Base-by-base conservation (phyloP, 2,329 filamentous ascomycete species). In the Zymoseptoria ardabiliae region DNA sequence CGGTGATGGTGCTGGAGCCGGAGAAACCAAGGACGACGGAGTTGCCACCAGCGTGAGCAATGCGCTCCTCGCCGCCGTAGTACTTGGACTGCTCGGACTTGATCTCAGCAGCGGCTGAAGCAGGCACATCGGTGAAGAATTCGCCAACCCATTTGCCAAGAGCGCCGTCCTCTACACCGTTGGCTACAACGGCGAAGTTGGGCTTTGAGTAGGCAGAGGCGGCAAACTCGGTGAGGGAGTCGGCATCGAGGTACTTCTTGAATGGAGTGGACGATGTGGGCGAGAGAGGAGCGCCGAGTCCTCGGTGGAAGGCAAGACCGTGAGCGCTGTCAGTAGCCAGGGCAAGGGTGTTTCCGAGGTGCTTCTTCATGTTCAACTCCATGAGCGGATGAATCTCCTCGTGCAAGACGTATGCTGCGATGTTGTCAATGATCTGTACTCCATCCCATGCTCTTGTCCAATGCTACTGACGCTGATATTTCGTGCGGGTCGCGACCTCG, bases 21-120 rank as follows among this genome's bases (percentile, higher is more conserved):
- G 91, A 89, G 88, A 99, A 97, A 64, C 86, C 94, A 72, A 99
- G 85, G 67, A 96, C 89, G 69, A 96, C 75, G 50, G 91, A 83
- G 79, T 96, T 97, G 68, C 90, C 88, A 65, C 81, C 80, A 61
- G 81, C 81, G 76, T 91, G 89, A 65, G 89, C 82, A 67, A 89
- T 89, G 69, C 94, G 90, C 81, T 96, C 90, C 82, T 99, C 91
- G 73, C 94, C 95, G 75, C 94, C 94, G 72, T 85, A 89, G 85
- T 97, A 99, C 78, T 92, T 94, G 74, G 85, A 84, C 65, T 88
- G 81, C 66, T 84, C 77, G 63, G 80, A 78, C 73, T 85, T 82
- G 64, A 88, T 77, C 49, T 78, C 69, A 66, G 82, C 76, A 70
- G 81, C 78, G 76, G 70, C 68, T 55, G 72, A 71, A 68, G 80